These are phyloP conservation scores for Phytopythium montanum DNA, from an alignment of 352 stramenopile genomes.

Conservation along the genomic window DNA sequence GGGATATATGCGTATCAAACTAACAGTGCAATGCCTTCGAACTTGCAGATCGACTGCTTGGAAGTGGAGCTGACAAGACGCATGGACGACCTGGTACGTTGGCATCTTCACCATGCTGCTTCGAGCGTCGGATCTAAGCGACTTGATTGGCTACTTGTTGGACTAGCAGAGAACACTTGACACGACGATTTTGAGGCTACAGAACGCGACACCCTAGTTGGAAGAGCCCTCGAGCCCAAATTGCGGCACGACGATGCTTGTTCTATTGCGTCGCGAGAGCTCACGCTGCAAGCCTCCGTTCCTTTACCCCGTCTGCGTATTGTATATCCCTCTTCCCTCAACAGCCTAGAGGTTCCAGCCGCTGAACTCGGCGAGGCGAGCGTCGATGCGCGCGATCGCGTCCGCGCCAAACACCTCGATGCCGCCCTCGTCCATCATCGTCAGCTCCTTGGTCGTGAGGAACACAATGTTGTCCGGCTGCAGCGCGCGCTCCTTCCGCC, in stretches of 20 bases:
- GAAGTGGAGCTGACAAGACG: constrained; percentile 6
- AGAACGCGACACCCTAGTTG: background rate
- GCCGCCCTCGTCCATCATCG: constrained; percentile 50
- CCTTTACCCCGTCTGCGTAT: background rate
- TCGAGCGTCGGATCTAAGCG: background rate
- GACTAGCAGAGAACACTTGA: background rate
- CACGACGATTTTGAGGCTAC: background rate
- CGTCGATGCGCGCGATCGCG: constrained; percentile 63
- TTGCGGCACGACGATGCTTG: background rate
- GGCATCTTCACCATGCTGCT: background rate
- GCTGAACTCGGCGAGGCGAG: constrained; percentile 53
- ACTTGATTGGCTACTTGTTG: background rate
- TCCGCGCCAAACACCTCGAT: constrained; percentile 67
- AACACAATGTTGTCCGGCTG: constrained; percentile 86
- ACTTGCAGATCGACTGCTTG: constrained; percentile 5
- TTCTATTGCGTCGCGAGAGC: constrained; percentile 1
- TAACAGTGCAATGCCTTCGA: background rate
- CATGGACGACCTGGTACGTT: constrained; percentile 6
- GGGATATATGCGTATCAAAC: background rate
- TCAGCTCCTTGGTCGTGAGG: constrained; percentile 77
- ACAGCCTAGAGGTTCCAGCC: constrained; percentile 31
- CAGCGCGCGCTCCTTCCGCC: constrained; percentile 61
- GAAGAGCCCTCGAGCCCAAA: background rate
- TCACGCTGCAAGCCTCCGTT: background rate
- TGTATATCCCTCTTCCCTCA: background rate